Percentiles rank a stretch among this genome's conserved stretches.
These are phyloP conservation scores for Trichoderma oligosporum DNA, from an alignment of 2,329 filamentous ascomycete species.

Conservation along the genomic window DNA sequence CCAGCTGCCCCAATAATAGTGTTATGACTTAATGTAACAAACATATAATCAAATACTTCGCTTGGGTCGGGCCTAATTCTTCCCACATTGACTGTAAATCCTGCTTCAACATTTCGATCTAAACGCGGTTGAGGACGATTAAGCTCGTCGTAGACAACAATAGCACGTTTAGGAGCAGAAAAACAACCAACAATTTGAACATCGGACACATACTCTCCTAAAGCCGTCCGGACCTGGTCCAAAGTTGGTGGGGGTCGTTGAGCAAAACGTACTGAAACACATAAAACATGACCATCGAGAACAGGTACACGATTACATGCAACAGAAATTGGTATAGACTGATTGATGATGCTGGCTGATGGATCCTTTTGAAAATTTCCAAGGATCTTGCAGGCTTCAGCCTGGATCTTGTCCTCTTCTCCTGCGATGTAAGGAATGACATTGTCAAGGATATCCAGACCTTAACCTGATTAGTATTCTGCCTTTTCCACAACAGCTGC, in stretches of 20 bases:
- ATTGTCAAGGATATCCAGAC: conserved; percentile 13
- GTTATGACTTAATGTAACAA: conserved; percentile 11
- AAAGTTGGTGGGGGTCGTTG: conserved; percentile 5
- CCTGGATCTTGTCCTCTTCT: conserved; percentile 17
- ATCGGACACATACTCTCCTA: conserved; percentile 6
- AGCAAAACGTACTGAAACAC: conserved; percentile 3
- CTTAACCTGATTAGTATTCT: background rate
- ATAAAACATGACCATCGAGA: conserved; percentile 10
- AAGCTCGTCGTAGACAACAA: conserved; percentile 10
- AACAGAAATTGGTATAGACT: background rate
- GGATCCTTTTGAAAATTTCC: conserved; percentile 3
- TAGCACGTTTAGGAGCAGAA: conserved; percentile 9
- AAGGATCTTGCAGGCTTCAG: conserved; percentile 16
- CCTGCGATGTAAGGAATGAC: conserved; percentile 12
- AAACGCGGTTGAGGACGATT: conserved; percentile 13
- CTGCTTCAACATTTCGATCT: conserved; percentile 8
- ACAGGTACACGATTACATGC: conserved; percentile 12
- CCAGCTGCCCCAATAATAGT: conserved; percentile 9
- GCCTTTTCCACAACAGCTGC: background rate
- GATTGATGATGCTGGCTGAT: background rate
- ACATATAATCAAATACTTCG: conserved; percentile 11
- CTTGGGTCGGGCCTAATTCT: conserved; percentile 10
- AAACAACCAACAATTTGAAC: conserved; percentile 11
- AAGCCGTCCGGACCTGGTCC: conserved; percentile 2
- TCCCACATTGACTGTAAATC: conserved; percentile 11